phyloP scores from a whole-genome alignment of 139 green algal genomes.

The Helicosporidium sp. region DNA sequence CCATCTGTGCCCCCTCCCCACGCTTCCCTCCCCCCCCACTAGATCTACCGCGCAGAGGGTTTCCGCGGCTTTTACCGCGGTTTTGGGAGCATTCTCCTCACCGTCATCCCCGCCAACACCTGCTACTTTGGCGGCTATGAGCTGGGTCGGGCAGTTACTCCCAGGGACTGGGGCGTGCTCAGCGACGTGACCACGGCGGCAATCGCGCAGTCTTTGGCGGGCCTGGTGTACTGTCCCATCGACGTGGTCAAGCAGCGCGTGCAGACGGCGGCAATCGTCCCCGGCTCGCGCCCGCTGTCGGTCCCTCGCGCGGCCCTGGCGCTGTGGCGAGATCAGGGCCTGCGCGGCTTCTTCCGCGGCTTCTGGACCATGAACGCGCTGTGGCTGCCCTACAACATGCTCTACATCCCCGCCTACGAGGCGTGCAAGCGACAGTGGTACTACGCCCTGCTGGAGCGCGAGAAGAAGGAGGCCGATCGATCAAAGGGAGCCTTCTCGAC shows the following conservation, averaged over 20 bases:
- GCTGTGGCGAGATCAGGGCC: slow-evolving; percentile 6
- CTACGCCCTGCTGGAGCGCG: slow-evolving; percentile 3
- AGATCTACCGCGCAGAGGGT: slow-evolving; percentile 26
- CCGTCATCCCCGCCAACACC: slow-evolving; percentile 41
- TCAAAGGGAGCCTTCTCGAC: too few relatives aligned
- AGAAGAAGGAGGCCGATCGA: too few relatives aligned
- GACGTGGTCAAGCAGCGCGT: slow-evolving; percentile 80
- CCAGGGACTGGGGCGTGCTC: slow-evolving; percentile 15
- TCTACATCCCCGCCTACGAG: slow-evolving; percentile 59
- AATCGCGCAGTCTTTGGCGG: slow-evolving; percentile 44
- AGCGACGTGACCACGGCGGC: slow-evolving; percentile 41
- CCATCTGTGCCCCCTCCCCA: neutral
- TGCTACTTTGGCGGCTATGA: slow-evolving; percentile 58
- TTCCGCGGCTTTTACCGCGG: slow-evolving; percentile 44
- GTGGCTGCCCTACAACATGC: slow-evolving; percentile 60
- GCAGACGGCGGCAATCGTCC: slow-evolving; percentile 21
- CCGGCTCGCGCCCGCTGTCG: neutral
- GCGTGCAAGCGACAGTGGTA: slow-evolving; percentile 20
- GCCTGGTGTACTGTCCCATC: slow-evolving; percentile 68
- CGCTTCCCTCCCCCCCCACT: neutral
- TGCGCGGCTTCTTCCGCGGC: slow-evolving; percentile 17
- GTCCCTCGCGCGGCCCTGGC: slow-evolving; percentile 2
- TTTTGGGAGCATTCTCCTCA: slow-evolving; percentile 38
- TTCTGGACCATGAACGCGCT: slow-evolving; percentile 49
- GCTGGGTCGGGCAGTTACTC: slow-evolving; percentile 20